phyloP scores from a whole-genome alignment of 441 rosid species.

The Pelargonium myrrhifolium region DNA sequence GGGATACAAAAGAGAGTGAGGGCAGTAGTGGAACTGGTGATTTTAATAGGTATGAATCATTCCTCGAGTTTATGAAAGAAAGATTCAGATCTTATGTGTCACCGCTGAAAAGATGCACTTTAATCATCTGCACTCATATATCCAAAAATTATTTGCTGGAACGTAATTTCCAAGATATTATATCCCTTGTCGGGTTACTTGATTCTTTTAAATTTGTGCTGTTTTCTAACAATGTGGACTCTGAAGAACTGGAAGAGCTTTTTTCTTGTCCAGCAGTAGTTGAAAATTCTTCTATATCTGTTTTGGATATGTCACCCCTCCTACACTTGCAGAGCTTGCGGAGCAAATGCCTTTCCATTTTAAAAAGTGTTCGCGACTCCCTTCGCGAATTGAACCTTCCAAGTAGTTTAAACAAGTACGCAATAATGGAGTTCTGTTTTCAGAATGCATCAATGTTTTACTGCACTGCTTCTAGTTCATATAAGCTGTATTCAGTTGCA shows the following conservation, averaged over 20 bases:
- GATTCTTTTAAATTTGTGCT: constrained; percentile 22
- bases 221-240: constrained; percentile 12
- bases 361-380: constrained; percentile 20
- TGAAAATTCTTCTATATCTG: not conserved
- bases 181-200: constrained; percentile 24
- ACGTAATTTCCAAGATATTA: constrained; percentile 8
- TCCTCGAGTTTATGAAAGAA: constrained; percentile 26
- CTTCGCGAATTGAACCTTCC: constrained; percentile 24
- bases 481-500: constrained; percentile 21
- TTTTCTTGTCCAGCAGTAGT: constrained; percentile 17
- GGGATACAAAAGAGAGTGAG: constrained; percentile 10
- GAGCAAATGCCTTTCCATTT: constrained; percentile 26
- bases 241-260: constrained; percentile 23
- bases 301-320: not conserved
- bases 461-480: constrained; percentile 37
- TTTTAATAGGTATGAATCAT: constrained; percentile 15
- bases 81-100: constrained; percentile 12
- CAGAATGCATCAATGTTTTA: constrained; percentile 25
- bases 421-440: constrained; percentile 25
- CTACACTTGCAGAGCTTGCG: not conserved
- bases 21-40: constrained; percentile 6
- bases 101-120: constrained; percentile 24
- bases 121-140: constrained; percentile 25
- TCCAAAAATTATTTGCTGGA: constrained; percentile 20
- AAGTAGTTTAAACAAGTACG: not conserved